Evolutionary conservation across 2,329 filamentous ascomycete genomes (phyloP), one percentile per base, ranked within the genome.

Genomic region (Venturia asperata): DNA sequence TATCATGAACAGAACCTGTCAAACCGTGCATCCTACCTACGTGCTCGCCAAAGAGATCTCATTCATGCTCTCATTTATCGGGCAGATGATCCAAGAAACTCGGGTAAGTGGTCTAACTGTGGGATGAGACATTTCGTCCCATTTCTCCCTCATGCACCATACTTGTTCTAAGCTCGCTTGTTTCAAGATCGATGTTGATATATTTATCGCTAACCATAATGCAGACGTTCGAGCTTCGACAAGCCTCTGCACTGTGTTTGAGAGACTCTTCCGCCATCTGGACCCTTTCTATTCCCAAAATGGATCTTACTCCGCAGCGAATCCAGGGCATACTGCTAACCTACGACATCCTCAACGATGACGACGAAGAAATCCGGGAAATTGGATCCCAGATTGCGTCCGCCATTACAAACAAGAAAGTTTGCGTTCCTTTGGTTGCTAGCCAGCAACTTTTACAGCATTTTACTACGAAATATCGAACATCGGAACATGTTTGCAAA

Each of bases 311-410:
- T 34, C 30, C 30, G 19, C 27, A 34, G n/a, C 77, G 85, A 42
- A 74, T 91, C 1, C 78, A 83, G 1, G 78, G 84, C 39, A 82
- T 89, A 63, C 74, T 91, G 5, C 80, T 87, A 3, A 77, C 93
- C 1, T 92, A 94, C 74, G 87, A 91, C 72, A 80, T 86, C 58
- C 81, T 96, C 5, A 89, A 90, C 72, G 94, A 97, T 72, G 93
- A 97, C 72, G 93, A 97, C 72, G 91, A 96, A 67, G 92, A 97
- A 66, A 84, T 97, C 68, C 85, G 93, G 56, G 83, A 87, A 42
- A 74, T 83, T 0, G 88, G 87, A 9, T 83, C 87, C 2, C 67
- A 70, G 0, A 80, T 83, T 1, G 79, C 82, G 0, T 72, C 76
- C 5, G 24, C 70, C 66, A 34, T 68, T 69, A 3, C 30, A 19